Evolutionary conservation across 768 basidiomycete species (phyloP).

Genomic region (Rhizopogon sp.): DNA sequence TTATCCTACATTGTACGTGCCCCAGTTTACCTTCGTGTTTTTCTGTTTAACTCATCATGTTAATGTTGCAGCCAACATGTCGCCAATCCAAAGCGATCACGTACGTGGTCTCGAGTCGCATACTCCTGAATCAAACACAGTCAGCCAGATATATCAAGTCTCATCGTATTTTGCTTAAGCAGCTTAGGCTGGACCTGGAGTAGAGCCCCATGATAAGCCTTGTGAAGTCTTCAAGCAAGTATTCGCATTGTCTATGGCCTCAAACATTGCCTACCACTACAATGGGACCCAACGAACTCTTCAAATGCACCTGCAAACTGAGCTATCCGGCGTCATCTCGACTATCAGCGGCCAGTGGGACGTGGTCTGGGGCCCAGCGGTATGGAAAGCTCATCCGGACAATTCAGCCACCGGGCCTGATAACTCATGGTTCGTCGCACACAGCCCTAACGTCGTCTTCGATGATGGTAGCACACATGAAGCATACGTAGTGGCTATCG

Average conservation of each 20-base stretch:
- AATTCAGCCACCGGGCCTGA: slow-evolving; percentile 1
- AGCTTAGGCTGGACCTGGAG: not conserved
- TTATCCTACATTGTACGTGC: no score
- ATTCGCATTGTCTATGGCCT: slow-evolving; percentile 5
- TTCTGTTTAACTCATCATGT: not conserved
- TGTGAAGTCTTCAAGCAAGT: slow-evolving; percentile 13
- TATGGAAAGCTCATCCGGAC: slow-evolving; percentile 10
- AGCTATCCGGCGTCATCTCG: not conserved
- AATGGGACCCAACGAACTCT: not conserved
- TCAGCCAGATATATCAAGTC: not conserved
- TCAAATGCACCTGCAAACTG: not conserved
- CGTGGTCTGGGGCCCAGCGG: slow-evolving; percentile 10
- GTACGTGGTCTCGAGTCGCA: not conserved
- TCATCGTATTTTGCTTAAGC: not conserved
- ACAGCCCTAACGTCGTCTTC: slow-evolving; percentile 1
- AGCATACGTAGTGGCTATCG: slow-evolving; percentile 10
- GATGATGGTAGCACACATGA: slow-evolving; percentile 9
- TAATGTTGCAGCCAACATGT: not conserved
- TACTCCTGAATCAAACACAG: not conserved
- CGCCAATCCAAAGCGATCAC: not conserved
- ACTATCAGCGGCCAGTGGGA: slow-evolving; percentile 1
- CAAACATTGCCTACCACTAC: not conserved
- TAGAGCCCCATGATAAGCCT: not conserved
- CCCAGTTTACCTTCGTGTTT: not conserved
- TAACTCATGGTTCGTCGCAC: slow-evolving; percentile 13